These are phyloP conservation scores for Rhizopus arrhizus DNA, from an alignment of 371 early-diverging fungal genomes.

Conservation along the genomic window DNA sequence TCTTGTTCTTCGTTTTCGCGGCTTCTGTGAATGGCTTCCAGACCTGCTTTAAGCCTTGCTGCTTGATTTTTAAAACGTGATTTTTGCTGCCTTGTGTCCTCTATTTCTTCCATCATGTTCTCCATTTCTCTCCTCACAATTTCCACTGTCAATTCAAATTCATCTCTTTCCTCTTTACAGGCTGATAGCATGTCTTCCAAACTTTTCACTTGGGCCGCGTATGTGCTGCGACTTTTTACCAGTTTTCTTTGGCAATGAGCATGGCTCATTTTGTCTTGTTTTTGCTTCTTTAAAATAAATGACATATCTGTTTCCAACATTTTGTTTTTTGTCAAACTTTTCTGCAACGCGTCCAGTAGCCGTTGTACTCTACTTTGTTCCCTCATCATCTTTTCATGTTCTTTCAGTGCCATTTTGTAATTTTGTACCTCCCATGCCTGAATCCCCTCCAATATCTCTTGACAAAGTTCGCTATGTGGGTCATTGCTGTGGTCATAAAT, in stretches of 20 bases:
- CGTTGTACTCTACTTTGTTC: constrained; percentile 13
- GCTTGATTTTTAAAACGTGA: constrained; percentile 25
- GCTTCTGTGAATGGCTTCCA: constrained; percentile 24
- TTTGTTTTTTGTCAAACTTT: constrained; percentile 12
- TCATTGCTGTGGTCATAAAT: not conserved
- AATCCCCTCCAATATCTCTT: not conserved
- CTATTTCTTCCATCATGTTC: constrained; percentile 29
- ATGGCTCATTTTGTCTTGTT: not conserved
- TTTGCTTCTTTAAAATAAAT: constrained; percentile 10
- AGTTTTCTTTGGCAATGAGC: not conserved
- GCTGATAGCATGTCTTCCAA: constrained; percentile 8
- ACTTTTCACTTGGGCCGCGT: constrained; percentile 5
- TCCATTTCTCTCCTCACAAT: constrained; percentile 30
- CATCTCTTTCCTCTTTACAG: constrained; percentile 27
- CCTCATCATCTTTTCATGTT: constrained; percentile 5
- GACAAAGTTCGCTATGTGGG: not conserved
- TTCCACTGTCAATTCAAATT: constrained; percentile 25
- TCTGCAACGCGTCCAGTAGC: constrained; percentile 17
- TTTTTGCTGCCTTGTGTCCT: constrained; percentile 25
- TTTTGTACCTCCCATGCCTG: constrained; percentile 9
- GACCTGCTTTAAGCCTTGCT: constrained; percentile 16
- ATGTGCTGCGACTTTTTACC: not conserved
- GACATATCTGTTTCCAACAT: constrained; percentile 15
- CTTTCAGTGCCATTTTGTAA: not conserved
- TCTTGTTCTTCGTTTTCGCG: constrained; percentile 9